Percentiles rank a stretch among this genome's conserved stretches.
Conservation (phyloP, 2,329 filamentous ascomycete genomes). For the Neoarthrinium moseri region DNA sequence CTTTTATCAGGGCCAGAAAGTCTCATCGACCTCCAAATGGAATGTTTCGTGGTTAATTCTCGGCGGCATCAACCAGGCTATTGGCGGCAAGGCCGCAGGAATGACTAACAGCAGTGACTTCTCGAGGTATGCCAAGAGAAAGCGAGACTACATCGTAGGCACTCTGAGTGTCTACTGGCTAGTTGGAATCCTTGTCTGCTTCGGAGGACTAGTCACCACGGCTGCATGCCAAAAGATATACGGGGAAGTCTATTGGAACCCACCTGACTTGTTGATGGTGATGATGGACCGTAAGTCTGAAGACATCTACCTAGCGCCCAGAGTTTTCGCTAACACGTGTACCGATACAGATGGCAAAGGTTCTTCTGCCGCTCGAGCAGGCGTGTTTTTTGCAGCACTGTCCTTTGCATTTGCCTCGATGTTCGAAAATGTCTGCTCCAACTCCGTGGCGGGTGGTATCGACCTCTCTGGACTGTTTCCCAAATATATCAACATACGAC, state of each 20-base stretch:
- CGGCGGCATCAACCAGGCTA: constrained; percentile 39
- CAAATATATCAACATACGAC: constrained; percentile 23
- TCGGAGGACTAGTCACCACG: constrained; percentile 41
- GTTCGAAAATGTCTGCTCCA: constrained; percentile 38
- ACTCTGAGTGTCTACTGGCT: constrained; percentile 37
- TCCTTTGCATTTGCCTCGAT: constrained; percentile 34
- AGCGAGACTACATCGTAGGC: constrained; percentile 33
- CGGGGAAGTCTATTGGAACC: constrained; percentile 46
- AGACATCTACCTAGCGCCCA: too few relatives aligned
- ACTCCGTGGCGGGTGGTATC: constrained; percentile 22
- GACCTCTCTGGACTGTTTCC: constrained; percentile 19
- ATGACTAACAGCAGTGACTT: constrained; percentile 35
- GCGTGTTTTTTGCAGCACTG: constrained; percentile 21
- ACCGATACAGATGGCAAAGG: constrained; percentile 31
- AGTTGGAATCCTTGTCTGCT: constrained; percentile 37
- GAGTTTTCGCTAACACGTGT: constrained; percentile 9
- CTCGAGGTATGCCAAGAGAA: constrained; percentile 34
- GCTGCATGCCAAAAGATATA: constrained; percentile 42
- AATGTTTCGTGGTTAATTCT: constrained; percentile 41
- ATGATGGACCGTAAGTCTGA: constrained; percentile 35
- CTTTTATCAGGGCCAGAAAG: constrained; percentile 33
- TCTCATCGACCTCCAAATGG: constrained; percentile 30
- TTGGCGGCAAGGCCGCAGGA: constrained; percentile 35
- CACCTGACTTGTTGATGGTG: constrained; percentile 40
- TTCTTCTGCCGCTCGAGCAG: constrained; percentile 22